These are phyloP conservation scores for Pichia cactophila DNA, from an alignment of 1,139 yeast genomes.

Conservation along the genomic window DNA sequence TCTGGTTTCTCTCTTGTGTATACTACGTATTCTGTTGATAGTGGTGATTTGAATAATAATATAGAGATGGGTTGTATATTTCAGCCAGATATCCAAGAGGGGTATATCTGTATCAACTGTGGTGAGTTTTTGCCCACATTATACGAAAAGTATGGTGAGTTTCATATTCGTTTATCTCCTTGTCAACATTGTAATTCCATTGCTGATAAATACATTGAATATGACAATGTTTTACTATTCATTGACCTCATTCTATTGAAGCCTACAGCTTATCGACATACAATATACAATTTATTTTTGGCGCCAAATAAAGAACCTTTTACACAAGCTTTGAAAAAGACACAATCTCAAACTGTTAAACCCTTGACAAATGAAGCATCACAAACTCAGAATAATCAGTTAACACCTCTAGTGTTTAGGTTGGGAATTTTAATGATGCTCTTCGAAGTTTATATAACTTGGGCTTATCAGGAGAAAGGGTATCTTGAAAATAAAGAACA, in stretches of 20 bases:
- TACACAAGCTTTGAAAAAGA: not conserved
- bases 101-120: slow-evolving; percentile 74
- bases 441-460: slow-evolving; percentile 84
- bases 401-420: slow-evolving; percentile 28
- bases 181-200: slow-evolving; percentile 66
- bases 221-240: slow-evolving; percentile 74
- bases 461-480: slow-evolving; percentile 84
- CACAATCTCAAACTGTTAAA: not conserved
- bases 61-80: not conserved
- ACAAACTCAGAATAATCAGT: not conserved
- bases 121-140: slow-evolving; percentile 55
- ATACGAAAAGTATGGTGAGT: slow-evolving; percentile 66
- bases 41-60: not conserved
- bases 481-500: slow-evolving; percentile 19
- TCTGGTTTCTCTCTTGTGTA: no score
- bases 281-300: slow-evolving; percentile 55
- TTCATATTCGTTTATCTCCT: slow-evolving; percentile 72
- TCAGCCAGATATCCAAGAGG: not conserved
- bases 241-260: slow-evolving; percentile 76
- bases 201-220: slow-evolving; percentile 89
- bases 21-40: no score
- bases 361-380: not conserved
- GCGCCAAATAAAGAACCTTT: not conserved
- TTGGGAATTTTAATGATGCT: slow-evolving; percentile 58
- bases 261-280: slow-evolving; percentile 85